Conservation (phyloP, 768 basidiomycete species). For the Rossbeevera mucosa region DNA sequence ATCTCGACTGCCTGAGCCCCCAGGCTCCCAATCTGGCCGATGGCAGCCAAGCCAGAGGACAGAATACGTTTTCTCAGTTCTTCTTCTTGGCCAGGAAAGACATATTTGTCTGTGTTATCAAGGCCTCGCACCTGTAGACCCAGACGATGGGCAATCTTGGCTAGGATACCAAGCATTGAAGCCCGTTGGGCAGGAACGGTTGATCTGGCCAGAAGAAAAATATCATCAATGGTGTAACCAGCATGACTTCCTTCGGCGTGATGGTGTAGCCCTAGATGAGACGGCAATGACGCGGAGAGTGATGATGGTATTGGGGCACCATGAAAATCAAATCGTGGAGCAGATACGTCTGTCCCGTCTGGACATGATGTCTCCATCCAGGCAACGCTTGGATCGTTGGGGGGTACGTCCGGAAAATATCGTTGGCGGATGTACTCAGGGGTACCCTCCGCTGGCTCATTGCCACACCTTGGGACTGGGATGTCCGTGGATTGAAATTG, state of each 20-base stretch:
- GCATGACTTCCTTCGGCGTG: conserved; percentile 74
- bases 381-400: conserved; percentile 67
- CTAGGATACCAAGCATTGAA: conserved; percentile 72
- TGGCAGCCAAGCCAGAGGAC: conserved; percentile 61
- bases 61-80: conserved; percentile 58
- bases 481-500: conserved; percentile 1
- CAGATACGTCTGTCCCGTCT: conserved; percentile 15
- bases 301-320: conserved; percentile 61
- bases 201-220: conserved; percentile 74
- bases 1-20: conserved; percentile 67
- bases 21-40: conserved; percentile 61
- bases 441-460: conserved; percentile 59
- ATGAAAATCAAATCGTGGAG: conserved; percentile 70
- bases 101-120: not conserved
- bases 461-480: not conserved
- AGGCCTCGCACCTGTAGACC: conserved; percentile 13
- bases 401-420: conserved; percentile 72
- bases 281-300: conserved; percentile 58
- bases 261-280: conserved; percentile 86
- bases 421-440: conserved; percentile 79
- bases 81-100: conserved; percentile 31
- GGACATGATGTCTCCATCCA: conserved; percentile 56
- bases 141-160: conserved; percentile 45
- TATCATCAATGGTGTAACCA: conserved; percentile 85
- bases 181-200: conserved; percentile 81